These are phyloP conservation scores for Castanea sativa DNA, from an alignment of 306 rosid genomes.

Conservation along the genomic window DNA sequence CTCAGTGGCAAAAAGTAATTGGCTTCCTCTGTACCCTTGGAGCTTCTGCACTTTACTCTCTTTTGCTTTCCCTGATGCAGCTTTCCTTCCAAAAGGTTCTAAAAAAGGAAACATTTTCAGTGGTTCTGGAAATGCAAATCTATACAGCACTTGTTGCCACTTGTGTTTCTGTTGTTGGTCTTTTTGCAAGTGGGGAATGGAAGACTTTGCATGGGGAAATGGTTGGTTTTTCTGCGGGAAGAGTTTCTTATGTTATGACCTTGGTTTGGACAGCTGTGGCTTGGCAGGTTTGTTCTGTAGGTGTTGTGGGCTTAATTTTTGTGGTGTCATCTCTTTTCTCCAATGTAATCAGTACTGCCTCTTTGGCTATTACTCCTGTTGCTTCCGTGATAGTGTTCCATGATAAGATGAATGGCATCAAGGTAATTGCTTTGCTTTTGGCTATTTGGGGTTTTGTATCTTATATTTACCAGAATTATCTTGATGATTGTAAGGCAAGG, in stretches of 20 bases:
- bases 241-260: constrained; percentile 61
- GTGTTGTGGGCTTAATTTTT: constrained; percentile 84
- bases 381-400: constrained; percentile 74
- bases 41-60: constrained; percentile 83
- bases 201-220: constrained; percentile 64
- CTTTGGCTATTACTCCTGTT: constrained; percentile 84
- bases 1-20: constrained; percentile 38
- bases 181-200: constrained; percentile 86
- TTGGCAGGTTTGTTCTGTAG: constrained; percentile 91
- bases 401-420: constrained; percentile 83
- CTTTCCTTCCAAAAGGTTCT: constrained; percentile 75
- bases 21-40: constrained; percentile 77
- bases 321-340: constrained; percentile 87
- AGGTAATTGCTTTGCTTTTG: constrained; percentile 80
- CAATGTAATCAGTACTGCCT: constrained; percentile 81
- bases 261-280: constrained; percentile 76
- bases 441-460: constrained; percentile 83
- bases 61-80: constrained; percentile 84
- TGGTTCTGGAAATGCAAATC: constrained; percentile 91
- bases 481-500: constrained; percentile 59
- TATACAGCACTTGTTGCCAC: constrained; percentile 74
- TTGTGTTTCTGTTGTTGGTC: constrained; percentile 57
- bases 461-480: constrained; percentile 77
- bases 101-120: constrained; percentile 74
- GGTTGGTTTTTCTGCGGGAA: constrained; percentile 55